Base-by-base conservation (phyloP, 2,329 filamentous ascomycete species). In the Aspergillus carbonarius region DNA sequence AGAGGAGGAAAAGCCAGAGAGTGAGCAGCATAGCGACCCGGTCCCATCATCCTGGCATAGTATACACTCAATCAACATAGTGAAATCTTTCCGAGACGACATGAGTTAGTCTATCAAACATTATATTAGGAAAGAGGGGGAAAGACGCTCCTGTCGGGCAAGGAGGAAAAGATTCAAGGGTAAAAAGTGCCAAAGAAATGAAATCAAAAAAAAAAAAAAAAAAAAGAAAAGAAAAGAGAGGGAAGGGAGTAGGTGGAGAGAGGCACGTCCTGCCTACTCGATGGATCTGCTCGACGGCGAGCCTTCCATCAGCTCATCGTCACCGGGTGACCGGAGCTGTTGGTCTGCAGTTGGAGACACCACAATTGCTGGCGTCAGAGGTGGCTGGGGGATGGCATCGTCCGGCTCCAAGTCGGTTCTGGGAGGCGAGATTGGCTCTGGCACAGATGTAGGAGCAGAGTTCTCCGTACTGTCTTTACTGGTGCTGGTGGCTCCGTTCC, bases 401-500 rank as follows among this genome's bases (percentile, higher is more conserved):
- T 70, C 68, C 7, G 53, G 55, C 30, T 62, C 63, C 12, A 55
- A 58, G 37, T 70, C 70, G 0, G 68, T 66, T 5, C 54, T 60
- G 5, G 68, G 61, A 13, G 71, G 67, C n/a, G 72, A 72, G 18
- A 62, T 58, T 30, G 72, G 70, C 51, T 76, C 74, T 51, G 63
- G 68, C 17, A 74, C 66, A 8, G 72, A 60, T 9, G 71, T 62
- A n/a, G 74, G 63, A 48, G 57, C 62, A 9, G 66, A 68, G 17
- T 68, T 70, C 60, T 76, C 73, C 7, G 66, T 68, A 39, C 71
- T 71, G 53, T 76, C 73, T 61, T 76, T 77, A 61, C 72, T 76
- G 30, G 68, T 72, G 52, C 61, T 70, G 10, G 67, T 68, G 5
- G 69, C 63, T 9, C 82, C 81, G 68, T 85, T 88, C 59, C 89